Conservation (phyloP, 2,329 filamentous ascomycete genomes). For the Sphaerulina musiva region DNA sequence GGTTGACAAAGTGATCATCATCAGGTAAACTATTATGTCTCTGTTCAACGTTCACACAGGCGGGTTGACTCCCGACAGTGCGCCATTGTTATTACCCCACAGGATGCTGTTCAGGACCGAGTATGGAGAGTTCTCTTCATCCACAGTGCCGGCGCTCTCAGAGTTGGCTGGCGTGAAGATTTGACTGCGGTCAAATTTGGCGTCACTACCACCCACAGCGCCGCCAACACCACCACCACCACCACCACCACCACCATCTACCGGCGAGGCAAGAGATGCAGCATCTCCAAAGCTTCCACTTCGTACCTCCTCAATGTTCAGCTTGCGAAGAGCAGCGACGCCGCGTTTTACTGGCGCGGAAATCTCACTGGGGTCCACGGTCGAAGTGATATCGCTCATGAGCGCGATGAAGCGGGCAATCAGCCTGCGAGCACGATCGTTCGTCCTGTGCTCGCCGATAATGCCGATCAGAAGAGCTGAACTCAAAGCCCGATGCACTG, state of each 20-base stretch:
- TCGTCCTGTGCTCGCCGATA: constrained; percentile 44
- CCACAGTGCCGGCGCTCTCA: constrained; percentile 24
- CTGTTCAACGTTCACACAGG: neutral
- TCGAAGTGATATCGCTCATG: constrained; percentile 43
- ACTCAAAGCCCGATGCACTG: constrained; percentile 38
- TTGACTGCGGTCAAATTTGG: constrained; percentile 23
- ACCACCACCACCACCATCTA: neutral
- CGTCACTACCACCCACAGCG: constrained; percentile 12
- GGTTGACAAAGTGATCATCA: neutral
- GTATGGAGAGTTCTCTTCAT: constrained; percentile 42
- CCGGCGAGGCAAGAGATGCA: constrained; percentile 4
- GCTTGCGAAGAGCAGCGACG: constrained; percentile 41
- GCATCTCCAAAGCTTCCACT: constrained; percentile 8
- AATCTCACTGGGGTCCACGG: constrained; percentile 43
- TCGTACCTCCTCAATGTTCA: constrained; percentile 30
- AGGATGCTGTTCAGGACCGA: constrained; percentile 46
- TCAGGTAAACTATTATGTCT: neutral
- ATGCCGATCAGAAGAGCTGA: constrained; percentile 34
- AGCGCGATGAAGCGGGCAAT: constrained; percentile 44
- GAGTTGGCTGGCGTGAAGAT: constrained; percentile 28
- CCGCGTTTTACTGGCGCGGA: constrained; percentile 44
- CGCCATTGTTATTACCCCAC: constrained; percentile 20
- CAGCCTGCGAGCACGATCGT: constrained; percentile 41
- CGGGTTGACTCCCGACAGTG: neutral
- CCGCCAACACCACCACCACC: neutral